Evolutionary conservation across 306 rosid genomes (phyloP), one percentile per base, ranked within the genome.

Genomic region (Medicago lupulina): DNA sequence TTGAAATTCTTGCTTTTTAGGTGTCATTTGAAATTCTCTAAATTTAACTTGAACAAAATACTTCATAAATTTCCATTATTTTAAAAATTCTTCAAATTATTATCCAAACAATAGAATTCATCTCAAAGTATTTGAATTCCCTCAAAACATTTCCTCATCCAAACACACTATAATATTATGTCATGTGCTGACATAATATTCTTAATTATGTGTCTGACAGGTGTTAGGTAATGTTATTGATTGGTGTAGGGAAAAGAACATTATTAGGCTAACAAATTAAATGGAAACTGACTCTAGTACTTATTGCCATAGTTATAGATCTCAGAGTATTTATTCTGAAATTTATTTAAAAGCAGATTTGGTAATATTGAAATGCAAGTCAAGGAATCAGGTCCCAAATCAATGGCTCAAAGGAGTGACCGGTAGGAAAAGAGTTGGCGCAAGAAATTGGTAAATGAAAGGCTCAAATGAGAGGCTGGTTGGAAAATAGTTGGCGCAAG

Each of bases 381-480:
- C 13, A 61, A 34, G 44, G 67, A 61, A 61, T 61, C 21, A 31
- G 67, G 44, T 61, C 44, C 67, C 21, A 61, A 34, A 31, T 61
- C 8, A 8, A 34, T 61, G 70, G 49, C 28, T 38, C 4, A 16
- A 12, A 7, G 8, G 38, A 44, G 41, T 28, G 6, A 51, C 14
- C 6, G 62, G 3, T 50, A 12, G 59, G 6, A 2, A 53, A 17
- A 28, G 40, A 15, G 8, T 23, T 13, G 44, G 68, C 7, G 0
- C 4, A 41, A 5, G 71, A 19, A 13, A 66, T 43, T 41, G n/a
- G 36, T 28, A 50, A 64, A 19, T 21, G 43, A 39, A 34, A n/a
- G 67, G 74, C 57, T 67, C 55, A 53, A n/a, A n/a, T n/a, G n/a
- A n/a, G n/a, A n/a, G n/a, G n/a, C n/a, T 9, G 62, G 3, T 50